Evolutionary conservation across 225 moss, liverwort and hornwort species (phyloP).

Genomic region (Physcomitrium patens): DNA sequence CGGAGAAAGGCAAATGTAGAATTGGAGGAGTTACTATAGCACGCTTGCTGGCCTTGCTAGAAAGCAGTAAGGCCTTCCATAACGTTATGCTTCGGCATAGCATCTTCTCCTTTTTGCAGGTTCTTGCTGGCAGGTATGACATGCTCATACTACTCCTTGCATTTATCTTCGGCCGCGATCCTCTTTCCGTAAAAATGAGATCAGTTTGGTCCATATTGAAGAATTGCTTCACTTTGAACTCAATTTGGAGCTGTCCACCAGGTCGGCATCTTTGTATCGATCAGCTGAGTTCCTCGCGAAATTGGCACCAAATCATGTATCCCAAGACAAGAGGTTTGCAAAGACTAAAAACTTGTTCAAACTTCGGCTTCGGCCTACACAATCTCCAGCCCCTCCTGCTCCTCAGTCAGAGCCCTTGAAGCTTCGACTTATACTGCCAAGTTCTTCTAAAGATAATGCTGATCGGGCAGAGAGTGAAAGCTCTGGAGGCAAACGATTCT

Average conservation of each 20-base stretch:
- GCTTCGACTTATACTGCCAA: slow-evolving; percentile 39
- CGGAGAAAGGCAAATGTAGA: slow-evolving; percentile 47
- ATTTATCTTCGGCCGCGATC: not conserved
- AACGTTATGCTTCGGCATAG: slow-evolving; percentile 89
- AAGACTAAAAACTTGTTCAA: slow-evolving; percentile 60
- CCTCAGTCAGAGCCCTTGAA: slow-evolving; percentile 36
- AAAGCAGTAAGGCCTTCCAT: slow-evolving; percentile 59
- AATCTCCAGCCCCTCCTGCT: slow-evolving; percentile 35
- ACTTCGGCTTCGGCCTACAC: slow-evolving; percentile 59
- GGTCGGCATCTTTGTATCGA: slow-evolving; percentile 83
- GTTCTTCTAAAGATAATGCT: slow-evolving; percentile 60
- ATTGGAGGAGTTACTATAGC: slow-evolving; percentile 59
- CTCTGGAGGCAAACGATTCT: slow-evolving; percentile 63
- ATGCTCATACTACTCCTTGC: slow-evolving; percentile 22
- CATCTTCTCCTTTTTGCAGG: slow-evolving; percentile 84
- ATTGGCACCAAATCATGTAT: slow-evolving; percentile 44
- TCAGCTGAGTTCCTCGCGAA: slow-evolving; percentile 54
- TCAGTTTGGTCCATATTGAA: slow-evolving; percentile 18
- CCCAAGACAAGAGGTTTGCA: slow-evolving; percentile 57
- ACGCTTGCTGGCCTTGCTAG: slow-evolving; percentile 61
- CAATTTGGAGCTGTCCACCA: slow-evolving; percentile 37
- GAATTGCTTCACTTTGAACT: slow-evolving; percentile 18
- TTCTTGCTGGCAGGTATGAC: slow-evolving; percentile 88
- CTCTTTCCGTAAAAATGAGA: not conserved
- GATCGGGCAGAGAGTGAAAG: slow-evolving; percentile 71